phyloP scores from a whole-genome alignment of 2,329 filamentous ascomycete genomes.

The Talaromyces islandicus region DNA sequence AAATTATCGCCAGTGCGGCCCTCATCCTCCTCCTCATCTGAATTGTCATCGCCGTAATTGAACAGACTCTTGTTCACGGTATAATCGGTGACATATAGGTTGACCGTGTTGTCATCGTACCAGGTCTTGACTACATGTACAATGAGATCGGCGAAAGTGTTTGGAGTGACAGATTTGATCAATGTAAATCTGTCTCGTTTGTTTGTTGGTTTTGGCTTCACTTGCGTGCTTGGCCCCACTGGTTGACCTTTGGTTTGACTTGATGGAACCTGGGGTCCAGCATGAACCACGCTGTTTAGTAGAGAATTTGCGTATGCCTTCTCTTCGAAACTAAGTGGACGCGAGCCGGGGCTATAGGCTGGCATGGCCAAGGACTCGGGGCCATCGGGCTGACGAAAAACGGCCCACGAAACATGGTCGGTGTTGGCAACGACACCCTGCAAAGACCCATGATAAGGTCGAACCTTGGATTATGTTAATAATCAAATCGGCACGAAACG shows the following conservation, averaged over 20 bases:
- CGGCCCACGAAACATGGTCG: constrained; percentile 25
- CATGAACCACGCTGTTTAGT: constrained; percentile 15
- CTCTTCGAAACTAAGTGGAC: constrained; percentile 22
- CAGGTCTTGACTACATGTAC: constrained; percentile 63
- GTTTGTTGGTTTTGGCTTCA: background rate
- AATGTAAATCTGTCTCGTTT: constrained; percentile 51
- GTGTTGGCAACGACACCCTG: constrained; percentile 23
- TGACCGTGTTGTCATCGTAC: constrained; percentile 42
- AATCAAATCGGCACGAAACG: background rate
- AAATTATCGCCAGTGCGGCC: constrained; percentile 48
- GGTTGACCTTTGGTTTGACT: background rate
- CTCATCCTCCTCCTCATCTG: constrained; percentile 24
- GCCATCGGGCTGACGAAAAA: constrained; percentile 25
- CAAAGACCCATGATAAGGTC: constrained; percentile 18
- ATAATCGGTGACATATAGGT: constrained; percentile 77
- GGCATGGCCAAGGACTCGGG: constrained; percentile 16
- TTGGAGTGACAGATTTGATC: constrained; percentile 56
- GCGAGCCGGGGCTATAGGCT: constrained; percentile 22
- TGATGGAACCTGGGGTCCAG: background rate
- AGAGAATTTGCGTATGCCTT: constrained; percentile 22
- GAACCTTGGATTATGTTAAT: constrained; percentile 5
- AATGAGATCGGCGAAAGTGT: constrained; percentile 61
- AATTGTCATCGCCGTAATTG: constrained; percentile 39
- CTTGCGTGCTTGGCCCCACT: background rate
- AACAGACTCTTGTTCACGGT: constrained; percentile 64